These are phyloP conservation scores for Podaxis sp. DNA, from an alignment of 768 basidiomycete species.

Conservation along the genomic window DNA sequence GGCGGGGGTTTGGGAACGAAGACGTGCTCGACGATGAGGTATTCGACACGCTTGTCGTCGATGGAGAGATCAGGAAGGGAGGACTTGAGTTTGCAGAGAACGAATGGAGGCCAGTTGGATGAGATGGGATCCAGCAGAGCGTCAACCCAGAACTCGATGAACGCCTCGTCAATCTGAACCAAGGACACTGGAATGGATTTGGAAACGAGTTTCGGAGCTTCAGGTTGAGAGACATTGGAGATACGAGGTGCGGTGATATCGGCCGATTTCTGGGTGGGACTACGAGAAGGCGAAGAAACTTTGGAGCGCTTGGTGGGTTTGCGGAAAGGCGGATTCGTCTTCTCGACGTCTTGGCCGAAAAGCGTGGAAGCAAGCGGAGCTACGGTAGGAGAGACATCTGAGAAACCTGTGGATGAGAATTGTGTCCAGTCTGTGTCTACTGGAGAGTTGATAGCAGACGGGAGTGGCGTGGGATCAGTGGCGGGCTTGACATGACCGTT, in stretches of 20 bases:
- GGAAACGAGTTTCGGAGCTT: constrained; percentile 30
- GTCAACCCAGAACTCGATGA: constrained; percentile 82
- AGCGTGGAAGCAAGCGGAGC: constrained; percentile 56
- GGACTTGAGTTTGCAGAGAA: constrained; percentile 66
- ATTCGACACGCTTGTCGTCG: constrained; percentile 45
- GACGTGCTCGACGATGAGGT: constrained; percentile 70
- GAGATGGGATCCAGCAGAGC: constrained; percentile 69
- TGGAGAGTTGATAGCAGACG: constrained; percentile 26
- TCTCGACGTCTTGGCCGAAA: constrained; percentile 59
- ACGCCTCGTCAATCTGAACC: constrained; percentile 75
- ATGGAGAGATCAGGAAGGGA: constrained; percentile 24
- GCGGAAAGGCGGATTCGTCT: constrained; percentile 29
- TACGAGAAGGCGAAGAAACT: constrained; percentile 15
- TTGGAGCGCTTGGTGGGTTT: constrained; percentile 24
- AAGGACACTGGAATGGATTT: constrained; percentile 44
- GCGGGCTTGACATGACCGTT: constrained; percentile 30
- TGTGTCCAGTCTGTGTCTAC: constrained; percentile 60
- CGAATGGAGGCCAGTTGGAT: constrained; percentile 64
- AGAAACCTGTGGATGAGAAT: constrained; percentile 68
- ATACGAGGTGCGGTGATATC: constrained; percentile 18
- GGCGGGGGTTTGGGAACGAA: constrained; percentile 41
- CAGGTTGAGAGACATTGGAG: background rate
- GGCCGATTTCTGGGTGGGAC: constrained; percentile 25
- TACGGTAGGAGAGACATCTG: constrained; percentile 36
- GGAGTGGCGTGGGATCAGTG: constrained; percentile 30